A percentile compares a stretch with the other conserved stretches of the same genome.
These are phyloP conservation scores for Lagenidium giganteum DNA, from an alignment of 352 stramenopile genomes.

Conservation along the genomic window DNA sequence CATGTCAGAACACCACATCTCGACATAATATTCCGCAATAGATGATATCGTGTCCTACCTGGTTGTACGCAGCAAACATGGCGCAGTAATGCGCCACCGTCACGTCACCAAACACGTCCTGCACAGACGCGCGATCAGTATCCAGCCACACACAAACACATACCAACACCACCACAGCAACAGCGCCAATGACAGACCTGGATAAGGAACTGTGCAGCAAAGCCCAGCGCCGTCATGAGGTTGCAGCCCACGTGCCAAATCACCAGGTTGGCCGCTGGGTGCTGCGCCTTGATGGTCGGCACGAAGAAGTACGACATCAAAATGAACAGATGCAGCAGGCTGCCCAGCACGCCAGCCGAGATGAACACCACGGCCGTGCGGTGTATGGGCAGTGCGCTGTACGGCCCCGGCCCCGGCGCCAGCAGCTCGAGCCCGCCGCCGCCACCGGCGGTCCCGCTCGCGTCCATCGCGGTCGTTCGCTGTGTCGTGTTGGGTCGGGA, in stretches of 20 bases:
- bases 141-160: neutral
- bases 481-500: too few relatives aligned
- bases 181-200: slow-evolving; percentile 16
- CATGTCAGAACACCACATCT: neutral
- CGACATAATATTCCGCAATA: too few relatives aligned
- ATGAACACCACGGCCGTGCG: slow-evolving; percentile 40
- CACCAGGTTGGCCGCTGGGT: slow-evolving; percentile 57
- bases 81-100: slow-evolving; percentile 18
- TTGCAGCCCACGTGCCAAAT: slow-evolving; percentile 59
- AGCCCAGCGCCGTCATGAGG: slow-evolving; percentile 39
- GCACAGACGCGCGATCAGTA: neutral
- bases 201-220: slow-evolving; percentile 38
- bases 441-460: too few relatives aligned
- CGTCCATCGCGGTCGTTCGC: too few relatives aligned
- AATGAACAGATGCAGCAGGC: slow-evolving; percentile 38
- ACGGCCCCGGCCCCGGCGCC: slow-evolving; percentile 23
- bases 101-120: neutral
- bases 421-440: slow-evolving; percentile 35
- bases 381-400: too few relatives aligned
- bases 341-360: slow-evolving; percentile 34
- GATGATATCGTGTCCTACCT: slow-evolving; percentile 24
- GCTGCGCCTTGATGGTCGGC: slow-evolving; percentile 56
- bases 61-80: slow-evolving; percentile 44
- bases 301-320: slow-evolving; percentile 55
- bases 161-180: neutral